These are phyloP conservation scores for Podospora pseudoanserina DNA, from an alignment of 495 filamentous ascomycete species.

Conservation along the genomic window DNA sequence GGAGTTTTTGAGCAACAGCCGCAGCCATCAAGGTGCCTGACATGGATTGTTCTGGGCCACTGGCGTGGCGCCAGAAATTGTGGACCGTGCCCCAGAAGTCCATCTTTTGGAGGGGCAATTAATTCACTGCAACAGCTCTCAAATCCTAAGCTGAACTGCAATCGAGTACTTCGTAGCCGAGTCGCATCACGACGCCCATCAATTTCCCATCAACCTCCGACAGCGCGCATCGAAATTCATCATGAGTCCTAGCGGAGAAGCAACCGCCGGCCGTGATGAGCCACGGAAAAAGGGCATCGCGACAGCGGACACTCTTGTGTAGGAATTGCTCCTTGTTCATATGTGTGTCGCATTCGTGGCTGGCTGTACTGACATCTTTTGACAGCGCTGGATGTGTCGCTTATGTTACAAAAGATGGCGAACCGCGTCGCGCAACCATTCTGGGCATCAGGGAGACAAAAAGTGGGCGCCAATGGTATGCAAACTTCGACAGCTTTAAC, in stretches of 20 bases:
- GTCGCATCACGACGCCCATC: background rate
- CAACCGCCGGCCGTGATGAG: constrained; percentile 43
- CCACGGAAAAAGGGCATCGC: constrained; percentile 71
- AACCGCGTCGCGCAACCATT: constrained; percentile 88
- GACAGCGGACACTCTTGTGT: constrained; percentile 74
- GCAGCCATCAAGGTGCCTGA: constrained; percentile 6
- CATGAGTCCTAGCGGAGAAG: constrained; percentile 45
- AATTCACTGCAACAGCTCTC: background rate
- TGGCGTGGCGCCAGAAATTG: background rate
- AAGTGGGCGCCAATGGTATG: constrained; percentile 81
- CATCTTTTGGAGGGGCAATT: constrained; percentile 2
- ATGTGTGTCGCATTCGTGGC: constrained; percentile 4
- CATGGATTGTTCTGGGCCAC: background rate
- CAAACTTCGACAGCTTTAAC: constrained; percentile 99
- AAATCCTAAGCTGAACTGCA: background rate
- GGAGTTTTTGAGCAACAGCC: no score
- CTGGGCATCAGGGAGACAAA: constrained; percentile 81
- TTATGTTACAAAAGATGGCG: constrained; percentile 62
- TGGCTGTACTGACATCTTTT: background rate
- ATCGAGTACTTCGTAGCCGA: background rate
- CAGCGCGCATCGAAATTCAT: constrained; percentile 23
- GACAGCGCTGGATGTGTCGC: constrained; percentile 48
- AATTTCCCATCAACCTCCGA: constrained; percentile 12
- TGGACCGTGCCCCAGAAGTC: background rate
- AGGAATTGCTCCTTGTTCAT: constrained; percentile 15